phyloP scores from a whole-genome alignment of 192 early-diverging fungal species.

The Phlyctochytrium planicorne region DNA sequence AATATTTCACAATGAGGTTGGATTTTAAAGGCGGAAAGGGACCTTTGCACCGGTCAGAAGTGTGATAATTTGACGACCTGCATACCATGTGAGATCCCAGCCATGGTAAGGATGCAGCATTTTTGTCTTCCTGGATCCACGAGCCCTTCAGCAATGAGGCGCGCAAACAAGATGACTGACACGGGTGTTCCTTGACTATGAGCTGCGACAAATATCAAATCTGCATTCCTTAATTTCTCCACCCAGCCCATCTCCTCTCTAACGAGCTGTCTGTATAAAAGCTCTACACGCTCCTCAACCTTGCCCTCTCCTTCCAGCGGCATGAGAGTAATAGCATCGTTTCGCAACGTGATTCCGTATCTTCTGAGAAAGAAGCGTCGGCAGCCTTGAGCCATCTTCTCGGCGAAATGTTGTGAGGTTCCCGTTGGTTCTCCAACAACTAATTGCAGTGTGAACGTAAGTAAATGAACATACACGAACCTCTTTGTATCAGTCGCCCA shows the following conservation, averaged over 20 bases:
- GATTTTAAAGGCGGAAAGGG: slow-evolving; percentile 81
- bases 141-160: slow-evolving; percentile 67
- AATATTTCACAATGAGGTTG: slow-evolving; percentile 81
- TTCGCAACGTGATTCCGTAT: slow-evolving; percentile 35
- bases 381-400: slow-evolving; percentile 76
- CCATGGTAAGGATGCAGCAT: slow-evolving; percentile 83
- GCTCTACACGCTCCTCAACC: slow-evolving; percentile 82
- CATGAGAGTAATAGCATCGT: slow-evolving; percentile 65
- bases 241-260: slow-evolving; percentile 28
- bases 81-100: slow-evolving; percentile 74
- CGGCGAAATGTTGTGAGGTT: slow-evolving; percentile 83
- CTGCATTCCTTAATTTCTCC: slow-evolving; percentile 47
- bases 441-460: slow-evolving; percentile 51
- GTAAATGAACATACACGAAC: slow-evolving; percentile 3
- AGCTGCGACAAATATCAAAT: slow-evolving; percentile 84
- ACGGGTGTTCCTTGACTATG: slow-evolving; percentile 96
- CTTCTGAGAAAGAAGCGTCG: slow-evolving; percentile 35
- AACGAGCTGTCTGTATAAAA: slow-evolving; percentile 74
- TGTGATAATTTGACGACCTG: neutral
- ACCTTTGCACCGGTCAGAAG: slow-evolving; percentile 30
- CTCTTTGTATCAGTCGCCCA: slow-evolving; percentile 50
- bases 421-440: slow-evolving; percentile 93
- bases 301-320: slow-evolving; percentile 91
- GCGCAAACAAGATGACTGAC: slow-evolving; percentile 70
- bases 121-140: slow-evolving; percentile 70